A percentile compares a stretch with the other conserved stretches of the same genome.
phyloP scores from a whole-genome alignment of 192 early-diverging fungal species.

The Dissophora globulifera region DNA sequence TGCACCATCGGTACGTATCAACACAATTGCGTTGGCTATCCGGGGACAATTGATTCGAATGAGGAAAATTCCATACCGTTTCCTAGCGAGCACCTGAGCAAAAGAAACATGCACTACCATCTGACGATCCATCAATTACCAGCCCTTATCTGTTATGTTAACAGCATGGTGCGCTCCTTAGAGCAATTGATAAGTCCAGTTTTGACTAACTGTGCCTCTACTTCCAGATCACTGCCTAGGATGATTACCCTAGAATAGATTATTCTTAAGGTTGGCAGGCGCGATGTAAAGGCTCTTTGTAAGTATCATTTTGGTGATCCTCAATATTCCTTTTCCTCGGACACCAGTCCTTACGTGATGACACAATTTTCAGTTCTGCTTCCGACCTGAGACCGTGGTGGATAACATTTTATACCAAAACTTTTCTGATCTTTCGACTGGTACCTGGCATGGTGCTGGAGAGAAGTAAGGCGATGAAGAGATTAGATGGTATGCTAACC shows the following conservation, averaged over 20 bases:
- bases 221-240: background rate
- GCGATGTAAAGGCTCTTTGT: no score
- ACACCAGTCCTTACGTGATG: conserved; percentile 36
- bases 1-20: no score
- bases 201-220: background rate
- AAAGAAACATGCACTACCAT: conserved; percentile 58
- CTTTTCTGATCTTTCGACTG: conserved; percentile 43
- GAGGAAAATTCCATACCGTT: conserved; percentile 56
- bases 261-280: no score
- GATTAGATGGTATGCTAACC: background rate
- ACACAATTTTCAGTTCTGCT: conserved; percentile 56
- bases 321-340: no score
- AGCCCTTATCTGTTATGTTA: background rate
- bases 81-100: conserved; percentile 58
- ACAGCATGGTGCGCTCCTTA: background rate
- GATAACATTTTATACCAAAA: conserved; percentile 48
- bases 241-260: background rate
- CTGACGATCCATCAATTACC: conserved; percentile 51
- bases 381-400: conserved; percentile 55
- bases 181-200: background rate
- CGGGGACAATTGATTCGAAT: conserved; percentile 38
- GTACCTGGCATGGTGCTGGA: background rate
- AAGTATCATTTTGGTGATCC: no score
- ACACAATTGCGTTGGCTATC: no score
- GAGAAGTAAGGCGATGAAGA: no score